These are phyloP conservation scores for Schwanniomyces etchellsii DNA, from an alignment of 1,139 yeast genomes.

Conservation along the genomic window DNA sequence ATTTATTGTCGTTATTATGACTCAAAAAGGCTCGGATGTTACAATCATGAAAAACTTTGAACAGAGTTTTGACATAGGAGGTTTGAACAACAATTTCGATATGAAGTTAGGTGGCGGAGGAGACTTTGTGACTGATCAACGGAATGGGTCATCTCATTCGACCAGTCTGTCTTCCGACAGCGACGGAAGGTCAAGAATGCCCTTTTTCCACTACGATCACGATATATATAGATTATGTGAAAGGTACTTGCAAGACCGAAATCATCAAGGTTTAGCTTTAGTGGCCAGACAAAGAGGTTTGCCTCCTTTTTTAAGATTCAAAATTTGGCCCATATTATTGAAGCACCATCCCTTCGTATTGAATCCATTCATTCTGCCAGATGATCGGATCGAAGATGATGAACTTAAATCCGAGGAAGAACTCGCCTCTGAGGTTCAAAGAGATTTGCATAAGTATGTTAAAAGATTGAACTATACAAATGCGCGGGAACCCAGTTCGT, in stretches of 20 bases:
- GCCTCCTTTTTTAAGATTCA: slow-evolving; percentile 74
- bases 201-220: no score
- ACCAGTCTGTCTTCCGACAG: no score
- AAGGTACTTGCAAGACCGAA: slow-evolving; percentile 41
- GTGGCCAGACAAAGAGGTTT: slow-evolving; percentile 80
- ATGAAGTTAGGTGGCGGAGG: no score
- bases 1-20: no score
- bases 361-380: slow-evolving; percentile 62
- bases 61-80: no score
- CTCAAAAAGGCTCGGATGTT: no score
- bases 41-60: no score
- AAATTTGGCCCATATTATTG: slow-evolving; percentile 80
- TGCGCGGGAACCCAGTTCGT: slow-evolving; percentile 7
- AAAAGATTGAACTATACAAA: slow-evolving; percentile 29
- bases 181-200: no score
- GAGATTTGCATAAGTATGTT: slow-evolving; percentile 50
- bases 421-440: slow-evolving; percentile 31
- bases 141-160: no score
- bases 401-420: slow-evolving; percentile 15
- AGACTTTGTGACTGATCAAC: no score
- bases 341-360: slow-evolving; percentile 82
- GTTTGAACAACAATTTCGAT: no score
- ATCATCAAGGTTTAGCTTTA: slow-evolving; percentile 67
- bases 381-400: slow-evolving; percentile 5
- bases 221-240: slow-evolving; percentile 9